Evolutionary conservation across 208 protist species (phyloP).

Genomic region (Trypanosoma mega): DNA sequence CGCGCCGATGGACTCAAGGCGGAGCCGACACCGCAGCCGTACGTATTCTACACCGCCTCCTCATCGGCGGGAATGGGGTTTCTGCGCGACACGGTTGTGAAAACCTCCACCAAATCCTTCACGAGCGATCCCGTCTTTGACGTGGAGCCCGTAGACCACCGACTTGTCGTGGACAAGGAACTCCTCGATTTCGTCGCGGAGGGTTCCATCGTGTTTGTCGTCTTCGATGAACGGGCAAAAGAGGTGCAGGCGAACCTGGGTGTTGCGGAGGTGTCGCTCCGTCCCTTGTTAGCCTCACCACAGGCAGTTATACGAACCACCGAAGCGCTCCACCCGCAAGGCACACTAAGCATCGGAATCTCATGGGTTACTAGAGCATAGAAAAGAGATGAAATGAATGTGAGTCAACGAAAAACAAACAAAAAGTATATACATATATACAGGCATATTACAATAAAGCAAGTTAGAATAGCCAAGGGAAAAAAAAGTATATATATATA

Average conservation of each 20-base stretch:
- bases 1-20: conserved; percentile 34
- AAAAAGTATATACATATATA: background rate
- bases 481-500: no score
- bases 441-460: background rate
- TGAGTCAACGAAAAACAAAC: conserved; percentile 5
- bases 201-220: conserved; percentile 70
- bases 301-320: conserved; percentile 51
- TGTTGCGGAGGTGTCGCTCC: conserved; percentile 64
- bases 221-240: conserved; percentile 72
- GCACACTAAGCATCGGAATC: conserved; percentile 63
- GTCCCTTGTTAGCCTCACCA: conserved; percentile 59
- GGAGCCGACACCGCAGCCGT: conserved; percentile 53
- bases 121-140: conserved; percentile 67
- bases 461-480: no score
- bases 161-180: conserved; percentile 63
- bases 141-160: conserved; percentile 68
- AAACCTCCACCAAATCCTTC: conserved; percentile 33
- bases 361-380: conserved; percentile 62
- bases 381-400: background rate
- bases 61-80: conserved; percentile 40
- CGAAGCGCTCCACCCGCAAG: conserved; percentile 66
- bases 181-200: conserved; percentile 60
- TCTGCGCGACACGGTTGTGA: conserved; percentile 77
- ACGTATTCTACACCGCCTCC: conserved; percentile 83
- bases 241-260: conserved; percentile 74